Evolutionary conservation across 768 basidiomycete genomes (phyloP), one percentile per base, ranked within the genome.

Genomic region (Tubosaeta sp.): DNA sequence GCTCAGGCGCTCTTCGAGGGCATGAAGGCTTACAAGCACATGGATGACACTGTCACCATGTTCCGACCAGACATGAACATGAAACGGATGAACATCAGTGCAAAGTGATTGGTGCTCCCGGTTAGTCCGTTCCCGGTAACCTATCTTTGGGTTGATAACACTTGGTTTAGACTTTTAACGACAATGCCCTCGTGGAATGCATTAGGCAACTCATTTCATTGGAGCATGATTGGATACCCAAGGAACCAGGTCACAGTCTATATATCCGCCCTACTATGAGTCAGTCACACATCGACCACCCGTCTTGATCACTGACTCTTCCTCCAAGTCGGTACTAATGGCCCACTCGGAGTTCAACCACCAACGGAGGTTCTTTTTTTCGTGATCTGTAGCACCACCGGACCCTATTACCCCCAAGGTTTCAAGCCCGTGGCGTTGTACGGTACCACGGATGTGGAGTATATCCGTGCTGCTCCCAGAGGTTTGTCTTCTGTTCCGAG

Each of bases 31-130:
- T 97, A 95, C 73, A 77, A 85, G 44, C 82, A 85, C 58, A 70
- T 80, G 34, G 71, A 80, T 44, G 93, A 86, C 33, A 83, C 79
- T 26, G 82, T 94, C 19, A 82, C 86, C 16, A 72, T 97, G 58
- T 97, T 97, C 79, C 77, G 95, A 42, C 95, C 95, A 3, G 91
- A 97, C 71, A 91, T 91, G 90, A 97, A 97, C 73, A 95, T 97
- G 93, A 85, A 84, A 64, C 84, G 95, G 26, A 94, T 98, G 93
- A 92, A 91, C 72, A 79, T 59, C 43, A 91, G 87, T 62, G 94
- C 95, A 13, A 59, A 71, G 25, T 82, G 95, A 38, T 75, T 92
- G 49, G 90, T 87, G 17, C 67, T 91, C 43, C 89, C 89, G 10
- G 88, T 88, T 54, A 51, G 82, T 70, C 45, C 13, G 37, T 49